Conservation (phyloP, 345 rosid species). For the Pugionium dolabratum region DNA sequence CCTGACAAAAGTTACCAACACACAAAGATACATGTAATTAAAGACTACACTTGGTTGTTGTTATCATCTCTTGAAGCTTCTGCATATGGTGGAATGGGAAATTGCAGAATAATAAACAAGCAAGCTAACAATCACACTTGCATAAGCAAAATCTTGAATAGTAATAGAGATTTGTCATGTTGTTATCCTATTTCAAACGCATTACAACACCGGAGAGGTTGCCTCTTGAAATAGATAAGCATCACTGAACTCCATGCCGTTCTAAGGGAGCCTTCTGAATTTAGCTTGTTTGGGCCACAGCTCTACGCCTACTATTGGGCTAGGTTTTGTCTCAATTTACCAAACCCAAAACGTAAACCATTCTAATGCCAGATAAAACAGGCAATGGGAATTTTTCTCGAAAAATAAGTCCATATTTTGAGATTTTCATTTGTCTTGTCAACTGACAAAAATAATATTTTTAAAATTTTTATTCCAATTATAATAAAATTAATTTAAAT, state of each 20-base stretch:
- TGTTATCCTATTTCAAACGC: no score
- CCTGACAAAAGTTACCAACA: conserved; percentile 29
- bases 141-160: conserved; percentile 51
- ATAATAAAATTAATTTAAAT: no score
- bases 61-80: conserved; percentile 48
- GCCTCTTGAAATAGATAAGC: no score
- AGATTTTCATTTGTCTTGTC: no score
- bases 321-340: background rate
- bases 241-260: background rate
- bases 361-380: no score
- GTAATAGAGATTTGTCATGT: conserved; percentile 47
- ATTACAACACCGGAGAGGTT: no score
- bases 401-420: no score
- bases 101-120: conserved; percentile 69
- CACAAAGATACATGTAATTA: conserved; percentile 18
- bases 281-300: background rate
- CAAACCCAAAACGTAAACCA: background rate
- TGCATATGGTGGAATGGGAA: conserved; percentile 57
- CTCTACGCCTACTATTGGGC: background rate
- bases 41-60: conserved; percentile 15
- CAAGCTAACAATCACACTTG: conserved; percentile 60
- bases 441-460: no score
- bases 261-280: background rate
- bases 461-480: no score
- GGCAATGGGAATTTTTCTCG: no score